Conservation (phyloP, 768 basidiomycete genomes). For the Boletus subparvulus region DNA sequence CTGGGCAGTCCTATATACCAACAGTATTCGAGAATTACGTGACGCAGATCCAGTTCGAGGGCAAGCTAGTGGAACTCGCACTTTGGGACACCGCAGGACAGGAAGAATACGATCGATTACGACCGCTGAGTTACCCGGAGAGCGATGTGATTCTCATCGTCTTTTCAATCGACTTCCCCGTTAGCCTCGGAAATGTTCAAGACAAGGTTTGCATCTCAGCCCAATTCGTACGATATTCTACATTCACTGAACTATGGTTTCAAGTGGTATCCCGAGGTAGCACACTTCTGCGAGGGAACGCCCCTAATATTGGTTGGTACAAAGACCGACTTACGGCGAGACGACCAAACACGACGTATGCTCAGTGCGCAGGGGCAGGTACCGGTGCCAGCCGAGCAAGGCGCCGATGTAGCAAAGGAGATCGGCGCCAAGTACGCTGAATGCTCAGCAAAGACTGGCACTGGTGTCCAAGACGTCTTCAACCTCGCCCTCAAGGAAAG, state of each 20-base stretch:
- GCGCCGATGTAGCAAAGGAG: slow-evolving; percentile 80
- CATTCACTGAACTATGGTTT: slow-evolving; percentile 10
- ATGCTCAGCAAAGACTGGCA: slow-evolving; percentile 91
- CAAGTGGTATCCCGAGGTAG: slow-evolving; percentile 92
- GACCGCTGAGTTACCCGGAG: slow-evolving; percentile 85
- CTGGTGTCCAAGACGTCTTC: slow-evolving; percentile 91
- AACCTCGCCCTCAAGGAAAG: slow-evolving; percentile 85
- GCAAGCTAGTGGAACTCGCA: slow-evolving; percentile 91
- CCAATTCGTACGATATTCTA: not conserved
- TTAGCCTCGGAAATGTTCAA: slow-evolving; percentile 85
- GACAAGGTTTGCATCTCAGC: slow-evolving; percentile 62
- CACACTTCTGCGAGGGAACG: slow-evolving; percentile 87
- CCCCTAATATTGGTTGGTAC: slow-evolving; percentile 92
- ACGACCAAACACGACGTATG: slow-evolving; percentile 85
- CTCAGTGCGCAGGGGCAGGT: slow-evolving; percentile 84
- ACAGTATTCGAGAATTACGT: slow-evolving; percentile 96
- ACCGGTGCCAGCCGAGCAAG: slow-evolving; percentile 82
- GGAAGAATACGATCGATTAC: slow-evolving; percentile 91
- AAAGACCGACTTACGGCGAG: slow-evolving; percentile 86
- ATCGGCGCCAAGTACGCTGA: slow-evolving; percentile 94
- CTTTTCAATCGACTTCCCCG: slow-evolving; percentile 91
- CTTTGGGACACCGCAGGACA: slow-evolving; percentile 98
- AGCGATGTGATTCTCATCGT: slow-evolving; percentile 91
- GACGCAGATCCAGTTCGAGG: slow-evolving; percentile 81
- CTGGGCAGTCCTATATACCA: slow-evolving; percentile 77